A percentile compares a stretch with the other conserved stretches of the same genome.
These are phyloP conservation scores for Jaltomata sinuosa DNA, from an alignment of 257 asterid genomes.

Conservation along the genomic window DNA sequence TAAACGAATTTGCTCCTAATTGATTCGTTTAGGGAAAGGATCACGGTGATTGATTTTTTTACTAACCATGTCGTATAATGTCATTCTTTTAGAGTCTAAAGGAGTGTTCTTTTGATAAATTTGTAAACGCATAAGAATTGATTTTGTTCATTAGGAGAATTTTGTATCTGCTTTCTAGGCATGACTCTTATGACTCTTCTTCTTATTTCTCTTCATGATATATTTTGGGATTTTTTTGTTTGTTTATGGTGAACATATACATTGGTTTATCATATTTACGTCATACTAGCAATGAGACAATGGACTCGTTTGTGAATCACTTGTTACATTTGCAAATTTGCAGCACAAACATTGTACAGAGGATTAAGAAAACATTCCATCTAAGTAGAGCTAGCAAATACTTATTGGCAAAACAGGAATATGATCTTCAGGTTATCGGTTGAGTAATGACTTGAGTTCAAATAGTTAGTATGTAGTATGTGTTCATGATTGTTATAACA, in stretches of 20 bases:
- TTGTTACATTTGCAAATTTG: constrained; percentile 1
- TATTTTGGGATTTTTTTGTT: neutral
- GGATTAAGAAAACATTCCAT: constrained; percentile 73
- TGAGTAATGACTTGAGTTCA: neutral
- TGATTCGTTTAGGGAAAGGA: too few species aligned
- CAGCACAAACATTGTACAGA: constrained; percentile 69
- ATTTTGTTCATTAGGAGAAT: neutral
- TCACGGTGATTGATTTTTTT: too few species aligned
- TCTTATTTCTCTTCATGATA: neutral
- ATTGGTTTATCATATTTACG: neutral
- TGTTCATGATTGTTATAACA: neutral
- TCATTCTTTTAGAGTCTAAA: neutral
- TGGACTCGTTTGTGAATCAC: neutral
- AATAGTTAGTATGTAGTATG: neutral
- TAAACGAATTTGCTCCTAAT: too few species aligned
- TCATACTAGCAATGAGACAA: neutral
- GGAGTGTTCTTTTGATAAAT: neutral
- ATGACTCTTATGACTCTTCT: neutral
- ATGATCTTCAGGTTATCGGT: constrained; percentile 69
- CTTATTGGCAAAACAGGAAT: constrained; percentile 66
- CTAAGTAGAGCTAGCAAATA: constrained; percentile 69
- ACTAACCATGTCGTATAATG: too few species aligned
- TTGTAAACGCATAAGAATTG: neutral
- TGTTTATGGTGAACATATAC: neutral
- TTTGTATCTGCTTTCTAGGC: neutral